Evolutionary conservation across 1,284 basidiomycete species (phyloP), one percentile per base, ranked within the genome.

Genomic region (Chalciporus piperatoides): DNA sequence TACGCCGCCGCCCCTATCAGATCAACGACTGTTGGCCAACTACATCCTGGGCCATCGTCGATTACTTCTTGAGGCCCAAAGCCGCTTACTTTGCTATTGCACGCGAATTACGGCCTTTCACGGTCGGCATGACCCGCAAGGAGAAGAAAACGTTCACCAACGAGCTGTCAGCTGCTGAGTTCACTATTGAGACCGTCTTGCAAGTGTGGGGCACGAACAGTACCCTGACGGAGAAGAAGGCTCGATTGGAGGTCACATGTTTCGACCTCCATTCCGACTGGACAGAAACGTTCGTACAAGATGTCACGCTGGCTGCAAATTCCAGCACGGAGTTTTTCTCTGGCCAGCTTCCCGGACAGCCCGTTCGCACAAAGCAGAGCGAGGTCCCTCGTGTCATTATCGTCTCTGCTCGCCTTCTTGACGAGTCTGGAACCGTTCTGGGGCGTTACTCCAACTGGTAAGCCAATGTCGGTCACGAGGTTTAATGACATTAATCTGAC

Each of bases 141-240:
- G 86, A 91, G 44, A 68, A 77, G 46, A 81, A 80, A 62, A 77
- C 65, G 7, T 79, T 75, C 60, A 63, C 69, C n/a, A 71, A 88
- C 60, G 76, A 80, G 43, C 68, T 73, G 23, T 82, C 82, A 14
- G 80, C 79, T 12, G 85, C 82, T 9, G 70, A 78, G 56, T 86
- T 86, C 69, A 78, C 73, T 24, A 83, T 92, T 60, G 76, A 81
- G 51, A 81, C 77, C 33, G 64, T 76, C 51, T 67, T 92, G 45
- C 81, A 92, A 67, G 76, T 93, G 37, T 94, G 92, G 92, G 90
- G 80, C 8, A 88, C 88, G 48, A 94, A 92, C 70, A 83, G 82
- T 59, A 84, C 82, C 6, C 71, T 90, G 11, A 47, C 65, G 21
- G 71, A 77, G 56, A 83, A 83, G 63, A 68, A 69, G 14, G 82